Evolutionary conservation across 2,329 filamentous ascomycete species (phyloP), one percentile per base, ranked within the genome.

Genomic region (Alternaria atra): DNA sequence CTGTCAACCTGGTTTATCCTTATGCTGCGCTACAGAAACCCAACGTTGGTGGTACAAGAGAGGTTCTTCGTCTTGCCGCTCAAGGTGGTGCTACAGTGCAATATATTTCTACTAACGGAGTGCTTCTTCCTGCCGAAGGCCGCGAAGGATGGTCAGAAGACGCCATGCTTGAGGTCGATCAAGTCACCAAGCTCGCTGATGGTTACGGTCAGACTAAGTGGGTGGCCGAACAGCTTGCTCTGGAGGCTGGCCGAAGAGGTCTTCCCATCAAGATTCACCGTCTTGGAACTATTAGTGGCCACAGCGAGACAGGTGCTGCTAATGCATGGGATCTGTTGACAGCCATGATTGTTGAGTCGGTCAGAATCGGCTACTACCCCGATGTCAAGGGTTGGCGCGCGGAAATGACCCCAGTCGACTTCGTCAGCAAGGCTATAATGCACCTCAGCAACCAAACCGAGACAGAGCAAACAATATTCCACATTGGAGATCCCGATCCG

Each of bases 391-490:
- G 88, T 42, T 94, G 91, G 91, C 87, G 89, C 51, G 86, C 90
- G 1, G 91, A 94, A 79, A 94, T 94, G 91, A 93, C 91, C 0
- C 91, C 91, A 0, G 91, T 93, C 13, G 91, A 94, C 77, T 93
- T 92, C 70, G 90, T 93, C 60, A 91, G 89, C 79, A 88, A 88
- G 64, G 88, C 90, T 4, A 91, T 94, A 66, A 81, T 91, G 25
- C 87, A 90, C 17, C 84, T 94, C 20, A 85, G 89, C 40, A 88
- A 90, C 66, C 84, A 92, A 60, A 85, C 81, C 0, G 83, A 89
- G 35, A 82, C 84, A 1, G 83, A 88, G 9, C 89, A 91, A 70
- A 83, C 84, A 0, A 80, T 93, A 7, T 92, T 91, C 78, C 91
- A 94, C 68, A 82, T 94, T 0, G 91, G 91, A 6, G 90, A 94